Base-by-base conservation (phyloP, 1,284 basidiomycete genomes). In the Moesziomyces antarcticus region DNA sequence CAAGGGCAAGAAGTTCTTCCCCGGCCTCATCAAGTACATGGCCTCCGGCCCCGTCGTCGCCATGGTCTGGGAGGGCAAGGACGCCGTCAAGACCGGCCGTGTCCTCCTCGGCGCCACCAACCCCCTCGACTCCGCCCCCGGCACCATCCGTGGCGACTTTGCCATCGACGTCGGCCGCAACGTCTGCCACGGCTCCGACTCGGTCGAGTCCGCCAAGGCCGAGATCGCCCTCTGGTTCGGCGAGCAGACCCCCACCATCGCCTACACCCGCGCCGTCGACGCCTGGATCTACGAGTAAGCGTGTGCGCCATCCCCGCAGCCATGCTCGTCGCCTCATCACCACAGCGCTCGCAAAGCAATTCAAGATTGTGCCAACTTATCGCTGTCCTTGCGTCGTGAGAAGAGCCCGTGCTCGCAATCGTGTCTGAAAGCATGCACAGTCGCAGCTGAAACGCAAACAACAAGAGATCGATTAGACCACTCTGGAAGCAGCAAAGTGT, bases 31-130 rank as follows among this genome's bases (percentile, higher is more conserved):
- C 73, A 81, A 83, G 80, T 82, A 82, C 76, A 82, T 97, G 95
- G 89, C 90, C 61, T 90, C 93, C 73, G 96, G 96, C 73, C 96
- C 96, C 80, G 96, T 99, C 79, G 91, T 97, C 82, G 93, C 89
- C 83, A 97, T 97, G 90, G 96, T 96, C 82, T 97, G 94, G 90
- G 89, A 97, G 87, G 96, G 96, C 80, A 91, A 95, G 82, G 93
- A 82, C 60, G 80, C 80, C 51, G 81, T 83, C 52, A 81, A 79
- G 75, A 77, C 77, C 61, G 94, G 94, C 80, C 93, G 94, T 87
- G 89, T 86, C 85, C 94, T 98, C 90, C 92, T 99, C 81, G 94
- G 96, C 85, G 91, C 94, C 50, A 98, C 97, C 85, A 97, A 99
- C 91, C 97, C 96, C 66, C 90, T 98, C 71, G 89, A 89, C 54